A percentile compares a stretch with the other conserved stretches of the same genome.
phyloP scores from a whole-genome alignment of 2,329 filamentous ascomycete genomes.

The Beauveria scarabaeidicola region DNA sequence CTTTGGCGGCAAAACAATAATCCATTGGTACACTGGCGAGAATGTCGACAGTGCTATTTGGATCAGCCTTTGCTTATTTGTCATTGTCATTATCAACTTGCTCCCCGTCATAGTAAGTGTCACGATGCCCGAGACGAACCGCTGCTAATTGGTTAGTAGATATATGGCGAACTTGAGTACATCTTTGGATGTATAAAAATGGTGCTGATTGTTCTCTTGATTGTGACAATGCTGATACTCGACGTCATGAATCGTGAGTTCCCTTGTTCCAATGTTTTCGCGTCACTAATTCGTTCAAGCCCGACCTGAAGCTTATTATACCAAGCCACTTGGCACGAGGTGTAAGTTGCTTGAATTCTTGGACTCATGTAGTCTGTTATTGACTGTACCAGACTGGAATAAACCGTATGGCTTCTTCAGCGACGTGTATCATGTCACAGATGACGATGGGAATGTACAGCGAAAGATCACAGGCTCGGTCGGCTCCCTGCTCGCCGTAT shows the following conservation, averaged over 20 bases:
- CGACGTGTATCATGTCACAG: constrained; percentile 22
- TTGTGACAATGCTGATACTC: constrained; percentile 29
- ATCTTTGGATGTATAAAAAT: constrained; percentile 29
- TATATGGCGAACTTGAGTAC: constrained; percentile 30
- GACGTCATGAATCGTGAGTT: constrained; percentile 27
- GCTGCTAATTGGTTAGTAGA: constrained; percentile 7
- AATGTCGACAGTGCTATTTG: constrained; percentile 28
- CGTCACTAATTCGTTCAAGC: constrained; percentile 18
- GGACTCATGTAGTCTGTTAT: neutral
- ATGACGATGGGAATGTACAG: constrained; percentile 15
- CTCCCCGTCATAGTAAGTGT: constrained; percentile 26
- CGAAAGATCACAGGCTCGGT: constrained; percentile 22
- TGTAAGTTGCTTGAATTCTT: constrained; percentile 19
- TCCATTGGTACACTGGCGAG: constrained; percentile 25
- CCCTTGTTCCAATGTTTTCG: neutral
- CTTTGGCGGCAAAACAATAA: constrained; percentile 19
- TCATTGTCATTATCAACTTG: constrained; percentile 27
- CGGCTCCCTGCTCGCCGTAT: constrained; percentile 30
- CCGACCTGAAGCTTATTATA: constrained; percentile 27
- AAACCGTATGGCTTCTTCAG: constrained; percentile 31
- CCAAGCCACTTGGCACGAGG: constrained; percentile 24
- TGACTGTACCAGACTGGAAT: neutral
- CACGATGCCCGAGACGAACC: constrained; percentile 4
- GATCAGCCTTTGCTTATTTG: constrained; percentile 28
- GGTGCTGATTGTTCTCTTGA: constrained; percentile 27